phyloP scores from a whole-genome alignment of 2,329 filamentous ascomycete species.

The Parascedosporium putredinis region DNA sequence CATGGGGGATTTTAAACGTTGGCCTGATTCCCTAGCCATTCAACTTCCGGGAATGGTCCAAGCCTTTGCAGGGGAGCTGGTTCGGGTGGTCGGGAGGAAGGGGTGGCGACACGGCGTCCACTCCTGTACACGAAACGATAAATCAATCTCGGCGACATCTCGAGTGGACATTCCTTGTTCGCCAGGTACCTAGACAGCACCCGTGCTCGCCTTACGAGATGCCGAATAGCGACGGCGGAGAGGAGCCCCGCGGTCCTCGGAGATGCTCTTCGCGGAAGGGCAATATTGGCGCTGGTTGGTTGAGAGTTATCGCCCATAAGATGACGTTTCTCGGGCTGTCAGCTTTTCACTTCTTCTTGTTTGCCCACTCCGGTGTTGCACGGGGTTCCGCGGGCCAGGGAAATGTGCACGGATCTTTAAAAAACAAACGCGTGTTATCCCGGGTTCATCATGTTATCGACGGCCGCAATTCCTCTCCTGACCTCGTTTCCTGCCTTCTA shows the following conservation, averaged over 20 bases:
- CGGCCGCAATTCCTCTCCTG: background rate
- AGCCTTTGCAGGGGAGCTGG: background rate
- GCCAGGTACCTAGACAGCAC: background rate
- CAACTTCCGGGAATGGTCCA: too few species aligned
- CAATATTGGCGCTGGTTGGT: background rate
- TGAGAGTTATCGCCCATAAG: too few species aligned
- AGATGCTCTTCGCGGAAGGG: background rate
- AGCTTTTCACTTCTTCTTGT: too few species aligned
- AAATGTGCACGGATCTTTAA: background rate
- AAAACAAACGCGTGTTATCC: background rate
- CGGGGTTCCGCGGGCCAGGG: background rate
- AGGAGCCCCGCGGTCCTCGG: background rate
- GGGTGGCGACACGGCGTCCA: background rate
- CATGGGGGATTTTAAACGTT: too few species aligned
- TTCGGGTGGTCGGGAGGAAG: background rate
- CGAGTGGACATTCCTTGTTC: background rate
- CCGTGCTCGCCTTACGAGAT: background rate
- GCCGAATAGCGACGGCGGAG: slow-evolving; percentile 4
- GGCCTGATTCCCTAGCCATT: too few species aligned
- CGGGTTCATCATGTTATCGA: background rate
- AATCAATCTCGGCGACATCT: background rate
- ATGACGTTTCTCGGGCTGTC: too few species aligned
- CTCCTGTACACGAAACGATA: background rate
- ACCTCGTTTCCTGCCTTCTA: too few species aligned
- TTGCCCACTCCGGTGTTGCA: background rate